Evolutionary conservation across 1,139 yeast genomes (phyloP), one percentile per base, ranked within the genome.

Genomic region (Pichia norvegensis): DNA sequence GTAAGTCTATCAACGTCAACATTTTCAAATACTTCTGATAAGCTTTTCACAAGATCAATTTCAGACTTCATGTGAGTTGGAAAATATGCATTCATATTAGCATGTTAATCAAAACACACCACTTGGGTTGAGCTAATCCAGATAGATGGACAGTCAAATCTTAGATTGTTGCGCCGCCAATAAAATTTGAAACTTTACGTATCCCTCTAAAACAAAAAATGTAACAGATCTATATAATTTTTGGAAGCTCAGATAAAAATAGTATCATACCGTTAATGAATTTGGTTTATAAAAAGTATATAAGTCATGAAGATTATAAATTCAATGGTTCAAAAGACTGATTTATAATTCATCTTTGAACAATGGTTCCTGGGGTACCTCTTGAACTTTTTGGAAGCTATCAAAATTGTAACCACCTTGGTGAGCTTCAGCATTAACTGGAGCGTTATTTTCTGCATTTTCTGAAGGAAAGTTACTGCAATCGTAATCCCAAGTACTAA

Each of bases 401-500:
- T 55, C 53, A 37, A 59, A 60, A 29, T 58, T 48, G 36, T 53
- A 45, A 7, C 46, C 46, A 36, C 53, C 45, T 38, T 42, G 36
- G 20, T 36, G 40, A 10, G 38, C 44, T 9, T 38, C 52, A 17
- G 51, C 44, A 41, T 48, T 41, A 17, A 49, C 37, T n/a, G 46
- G 47, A 14, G 38, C 39, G 36, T 47, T 45, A 20, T 41, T 42
- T 9, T 29, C 37, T 17, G 46, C 46, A 23, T 21, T 17, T n/a
- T 33, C 41, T 11, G 54, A 68, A 46, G 72, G 72, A 69, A 75
- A 86, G 20, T 71, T 60, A 52, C 68, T 68, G 67, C 98, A 92
- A 59, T 81, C 84, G 62, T 81, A 92, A 70, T 92, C 98, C 98
- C 95, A 86, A 14, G 76, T 69, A 19, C 70, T 61, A 23, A 85